phyloP scores from a whole-genome alignment of 495 filamentous ascomycete genomes.

The Hypomontagnella monticulosa region DNA sequence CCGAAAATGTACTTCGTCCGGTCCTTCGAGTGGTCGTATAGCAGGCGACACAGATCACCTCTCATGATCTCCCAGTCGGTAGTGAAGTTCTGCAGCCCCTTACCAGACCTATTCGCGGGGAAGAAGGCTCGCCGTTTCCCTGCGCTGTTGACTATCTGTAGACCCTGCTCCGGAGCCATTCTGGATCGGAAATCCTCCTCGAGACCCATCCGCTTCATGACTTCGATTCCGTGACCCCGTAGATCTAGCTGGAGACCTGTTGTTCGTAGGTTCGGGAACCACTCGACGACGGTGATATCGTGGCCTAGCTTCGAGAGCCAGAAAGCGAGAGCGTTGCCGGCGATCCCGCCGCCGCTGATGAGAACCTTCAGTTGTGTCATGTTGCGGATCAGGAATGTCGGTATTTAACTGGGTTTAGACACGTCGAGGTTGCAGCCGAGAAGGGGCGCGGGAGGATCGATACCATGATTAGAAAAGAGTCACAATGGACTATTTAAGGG shows the following conservation, averaged over 20 bases:
- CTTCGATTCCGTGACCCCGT: conserved; percentile 55
- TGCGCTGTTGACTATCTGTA: conserved; percentile 53
- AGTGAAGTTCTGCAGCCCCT: conserved; percentile 55
- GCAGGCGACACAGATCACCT: conserved; percentile 57
- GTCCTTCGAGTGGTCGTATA: conserved; percentile 54
- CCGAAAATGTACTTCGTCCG: conserved; percentile 58
- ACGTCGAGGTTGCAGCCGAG: background rate
- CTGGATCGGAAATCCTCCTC: conserved; percentile 55
- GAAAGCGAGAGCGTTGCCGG: conserved; percentile 59
- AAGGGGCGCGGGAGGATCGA: background rate
- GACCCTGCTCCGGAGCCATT: conserved; percentile 51
- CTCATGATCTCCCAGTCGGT: conserved; percentile 66
- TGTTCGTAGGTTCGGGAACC: conserved; percentile 54
- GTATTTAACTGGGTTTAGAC: too few species aligned
- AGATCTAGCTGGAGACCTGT: conserved; percentile 64
- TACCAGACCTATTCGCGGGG: conserved; percentile 47
- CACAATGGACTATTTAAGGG: background rate
- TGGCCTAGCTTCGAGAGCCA: conserved; percentile 62
- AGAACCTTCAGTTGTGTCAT: conserved; percentile 54
- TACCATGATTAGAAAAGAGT: background rate
- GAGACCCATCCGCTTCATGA: conserved; percentile 64
- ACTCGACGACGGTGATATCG: conserved; percentile 63
- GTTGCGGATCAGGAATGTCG: background rate
- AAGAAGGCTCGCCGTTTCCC: conserved; percentile 56
- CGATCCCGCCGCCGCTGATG: conserved; percentile 57